These are phyloP conservation scores for Trametes hirsuta DNA, from an alignment of 1,284 basidiomycete genomes.

Conservation along the genomic window DNA sequence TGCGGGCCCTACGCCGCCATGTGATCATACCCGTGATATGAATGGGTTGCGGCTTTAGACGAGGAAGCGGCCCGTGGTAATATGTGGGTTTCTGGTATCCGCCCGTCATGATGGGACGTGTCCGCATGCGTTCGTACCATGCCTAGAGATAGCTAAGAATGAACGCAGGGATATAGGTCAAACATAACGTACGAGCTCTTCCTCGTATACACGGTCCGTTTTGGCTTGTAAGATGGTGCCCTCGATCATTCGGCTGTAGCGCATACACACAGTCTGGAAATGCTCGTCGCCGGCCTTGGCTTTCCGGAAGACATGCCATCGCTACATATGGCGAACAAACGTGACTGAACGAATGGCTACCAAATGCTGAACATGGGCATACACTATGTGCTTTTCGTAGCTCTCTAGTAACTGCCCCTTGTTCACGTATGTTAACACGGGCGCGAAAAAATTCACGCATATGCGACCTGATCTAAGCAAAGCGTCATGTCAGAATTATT, in stretches of 20 bases:
- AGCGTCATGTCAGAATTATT: neutral
- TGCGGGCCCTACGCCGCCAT: slow-evolving; percentile 54
- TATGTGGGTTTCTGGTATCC: slow-evolving; percentile 62
- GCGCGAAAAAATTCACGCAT: slow-evolving; percentile 58
- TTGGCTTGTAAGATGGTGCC: slow-evolving; percentile 52
- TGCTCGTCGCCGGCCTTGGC: slow-evolving; percentile 56
- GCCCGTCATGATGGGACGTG: slow-evolving; percentile 70
- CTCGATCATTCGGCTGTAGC: slow-evolving; percentile 59
- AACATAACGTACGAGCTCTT: slow-evolving; percentile 52
- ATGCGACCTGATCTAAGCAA: slow-evolving; percentile 56
- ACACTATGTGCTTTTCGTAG: slow-evolving; percentile 43
- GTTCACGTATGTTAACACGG: slow-evolving; percentile 44
- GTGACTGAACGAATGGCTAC: slow-evolving; percentile 6
- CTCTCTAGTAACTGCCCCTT: slow-evolving; percentile 22
- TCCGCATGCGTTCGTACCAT: slow-evolving; percentile 53
- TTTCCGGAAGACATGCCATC: slow-evolving; percentile 58
- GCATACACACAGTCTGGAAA: slow-evolving; percentile 47
- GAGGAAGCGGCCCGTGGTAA: slow-evolving; percentile 71
- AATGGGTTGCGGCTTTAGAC: slow-evolving; percentile 76
- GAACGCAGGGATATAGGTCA: neutral
- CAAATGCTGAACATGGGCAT: slow-evolving; percentile 53
- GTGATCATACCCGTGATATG: slow-evolving; percentile 71
- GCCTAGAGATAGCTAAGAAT: slow-evolving; percentile 36
- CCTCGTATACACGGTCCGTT: slow-evolving; percentile 47
- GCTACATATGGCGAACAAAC: slow-evolving; percentile 43